Conservation (phyloP, 2,329 filamentous ascomycete species). For the Diaporthe humulicola region DNA sequence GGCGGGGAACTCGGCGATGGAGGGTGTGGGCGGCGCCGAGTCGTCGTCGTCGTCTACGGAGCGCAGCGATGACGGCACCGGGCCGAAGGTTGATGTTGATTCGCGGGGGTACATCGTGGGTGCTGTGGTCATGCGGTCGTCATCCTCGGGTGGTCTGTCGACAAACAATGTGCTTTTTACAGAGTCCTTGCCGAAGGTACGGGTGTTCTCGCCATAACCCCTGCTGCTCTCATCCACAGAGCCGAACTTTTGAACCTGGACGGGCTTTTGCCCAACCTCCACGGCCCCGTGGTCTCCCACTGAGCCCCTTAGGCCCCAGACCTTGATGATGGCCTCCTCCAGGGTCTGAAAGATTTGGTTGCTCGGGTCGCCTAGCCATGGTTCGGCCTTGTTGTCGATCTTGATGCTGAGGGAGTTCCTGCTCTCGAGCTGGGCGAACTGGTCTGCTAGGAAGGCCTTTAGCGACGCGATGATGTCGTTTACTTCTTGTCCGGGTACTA, state of each 20-base stretch:
- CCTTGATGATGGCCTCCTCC: constrained; percentile 85
- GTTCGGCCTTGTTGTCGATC: constrained; percentile 94
- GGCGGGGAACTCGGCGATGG: not conserved
- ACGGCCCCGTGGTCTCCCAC: not conserved
- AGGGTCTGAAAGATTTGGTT: constrained; percentile 93
- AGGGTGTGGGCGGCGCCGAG: constrained; percentile 4
- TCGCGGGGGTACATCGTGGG: not conserved
- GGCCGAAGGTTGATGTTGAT: constrained; percentile 29
- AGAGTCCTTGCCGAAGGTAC: not conserved
- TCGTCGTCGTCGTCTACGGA: not conserved
- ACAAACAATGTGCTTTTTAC: not conserved
- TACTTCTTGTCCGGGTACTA: constrained; percentile 94
- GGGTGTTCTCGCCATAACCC: not conserved
- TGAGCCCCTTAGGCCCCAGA: constrained; percentile 75
- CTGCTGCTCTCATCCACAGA: not conserved
- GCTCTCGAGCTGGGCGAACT: constrained; percentile 82
- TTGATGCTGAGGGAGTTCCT: constrained; percentile 85
- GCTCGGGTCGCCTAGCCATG: constrained; percentile 92
- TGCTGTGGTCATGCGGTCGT: not conserved
- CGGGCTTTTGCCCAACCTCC: constrained; percentile 24
- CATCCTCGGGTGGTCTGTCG: not conserved
- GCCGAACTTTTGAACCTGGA: not conserved
- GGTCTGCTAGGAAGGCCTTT: constrained; percentile 73
- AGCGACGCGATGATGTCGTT: constrained; percentile 79
- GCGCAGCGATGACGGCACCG: not conserved